Evolutionary conservation across 495 filamentous ascomycete species (phyloP).

Genomic region (Evernia prunastri): DNA sequence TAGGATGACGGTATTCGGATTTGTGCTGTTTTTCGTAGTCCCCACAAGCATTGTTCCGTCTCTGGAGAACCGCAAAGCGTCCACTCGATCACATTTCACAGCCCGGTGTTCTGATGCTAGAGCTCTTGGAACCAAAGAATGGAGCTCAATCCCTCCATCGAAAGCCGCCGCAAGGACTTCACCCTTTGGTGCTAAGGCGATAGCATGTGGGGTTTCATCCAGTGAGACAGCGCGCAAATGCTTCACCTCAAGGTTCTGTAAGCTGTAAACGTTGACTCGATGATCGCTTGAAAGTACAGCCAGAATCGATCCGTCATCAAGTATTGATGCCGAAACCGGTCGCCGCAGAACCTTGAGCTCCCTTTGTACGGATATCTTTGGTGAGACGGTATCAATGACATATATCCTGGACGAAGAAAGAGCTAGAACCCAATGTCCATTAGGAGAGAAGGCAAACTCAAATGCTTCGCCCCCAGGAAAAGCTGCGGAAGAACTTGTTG

Average conservation of each 20-base stretch:
- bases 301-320: constrained; percentile 68
- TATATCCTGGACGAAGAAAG: constrained; percentile 84
- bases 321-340: constrained; percentile 70
- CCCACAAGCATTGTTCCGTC: constrained; percentile 83
- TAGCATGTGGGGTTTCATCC: constrained; percentile 67
- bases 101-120: constrained; percentile 63
- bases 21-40: constrained; percentile 57
- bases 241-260: constrained; percentile 54
- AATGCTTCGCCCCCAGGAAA: constrained; percentile 80
- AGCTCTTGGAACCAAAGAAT: constrained; percentile 59
- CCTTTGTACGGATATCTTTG: constrained; percentile 55
- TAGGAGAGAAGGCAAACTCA: constrained; percentile 71
- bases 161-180: constrained; percentile 81
- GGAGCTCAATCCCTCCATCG: constrained; percentile 78
- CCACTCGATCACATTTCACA: constrained; percentile 74
- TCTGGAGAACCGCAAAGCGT: constrained; percentile 71
- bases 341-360: constrained; percentile 75
- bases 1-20: constrained; percentile 67
- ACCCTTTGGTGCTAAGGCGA: constrained; percentile 74
- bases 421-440: constrained; percentile 65
- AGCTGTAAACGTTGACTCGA: constrained; percentile 73
- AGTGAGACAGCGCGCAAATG: constrained; percentile 63
- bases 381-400: constrained; percentile 58
- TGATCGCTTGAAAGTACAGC: constrained; percentile 77
- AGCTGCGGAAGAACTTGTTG: constrained; percentile 69